Conservation (phyloP, 306 rosid species). For the Spatholobus suberectus region DNA sequence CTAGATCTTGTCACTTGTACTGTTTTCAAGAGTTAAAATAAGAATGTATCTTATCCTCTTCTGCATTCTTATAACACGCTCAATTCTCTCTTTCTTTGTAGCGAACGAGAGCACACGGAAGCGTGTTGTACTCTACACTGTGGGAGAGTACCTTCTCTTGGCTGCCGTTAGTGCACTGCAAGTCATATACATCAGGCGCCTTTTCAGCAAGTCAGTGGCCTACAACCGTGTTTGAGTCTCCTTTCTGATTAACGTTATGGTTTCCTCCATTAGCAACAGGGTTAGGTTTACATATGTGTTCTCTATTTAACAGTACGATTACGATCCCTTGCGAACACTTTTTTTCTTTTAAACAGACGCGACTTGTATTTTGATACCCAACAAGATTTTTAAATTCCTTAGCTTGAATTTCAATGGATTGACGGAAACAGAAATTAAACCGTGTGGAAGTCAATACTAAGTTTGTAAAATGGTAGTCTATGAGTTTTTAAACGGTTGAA, state of each 20-base stretch:
- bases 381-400: constrained; percentile 4
- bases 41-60: not conserved
- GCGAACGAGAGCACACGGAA: constrained; percentile 93
- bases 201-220: constrained; percentile 91
- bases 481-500: not conserved
- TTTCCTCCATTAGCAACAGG: constrained; percentile 45
- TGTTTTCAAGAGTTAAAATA: not conserved
- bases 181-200: constrained; percentile 85
- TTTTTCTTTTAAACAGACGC: constrained; percentile 28
- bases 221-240: constrained; percentile 86
- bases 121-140: constrained; percentile 83
- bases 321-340: constrained; percentile 5
- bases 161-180: constrained; percentile 74
- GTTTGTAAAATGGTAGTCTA: not conserved
- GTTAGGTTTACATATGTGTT: constrained; percentile 40
- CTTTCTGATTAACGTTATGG: constrained; percentile 29
- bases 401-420: constrained; percentile 28
- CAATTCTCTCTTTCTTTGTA: constrained; percentile 36
- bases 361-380: constrained; percentile 27
- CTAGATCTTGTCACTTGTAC: not conserved
- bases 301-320: constrained; percentile 37
- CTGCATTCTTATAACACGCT: not conserved
- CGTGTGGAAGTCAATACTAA: not conserved
- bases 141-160: constrained; percentile 83
- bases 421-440: constrained; percentile 6